phyloP scores from a whole-genome alignment of 192 early-diverging fungal species.

The Backusella psychrophila region DNA sequence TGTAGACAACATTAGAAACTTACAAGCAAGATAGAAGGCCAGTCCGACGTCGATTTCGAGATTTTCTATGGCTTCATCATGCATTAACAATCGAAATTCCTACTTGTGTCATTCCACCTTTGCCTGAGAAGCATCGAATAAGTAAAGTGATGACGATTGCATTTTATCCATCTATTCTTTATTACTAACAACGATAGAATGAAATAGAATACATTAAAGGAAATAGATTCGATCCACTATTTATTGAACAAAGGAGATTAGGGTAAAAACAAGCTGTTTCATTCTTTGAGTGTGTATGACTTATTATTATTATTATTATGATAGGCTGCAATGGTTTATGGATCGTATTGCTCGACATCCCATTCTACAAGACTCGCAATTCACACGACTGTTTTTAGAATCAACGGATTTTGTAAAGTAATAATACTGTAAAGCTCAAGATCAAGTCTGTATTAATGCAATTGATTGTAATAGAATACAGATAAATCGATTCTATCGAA shows the following conservation, averaged over 20 bases:
- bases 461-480: neutral
- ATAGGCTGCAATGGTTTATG: slow-evolving; percentile 81
- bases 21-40: slow-evolving; percentile 39
- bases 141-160: slow-evolving; percentile 39
- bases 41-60: slow-evolving; percentile 89
- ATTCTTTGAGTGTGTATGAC: neutral
- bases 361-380: slow-evolving; percentile 65
- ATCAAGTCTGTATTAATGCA: neutral
- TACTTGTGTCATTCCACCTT: slow-evolving; percentile 81
- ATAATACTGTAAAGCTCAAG: neutral
- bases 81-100: slow-evolving; percentile 73
- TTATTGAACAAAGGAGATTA: slow-evolving; percentile 80
- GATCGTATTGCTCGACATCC: slow-evolving; percentile 84
- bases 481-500: slow-evolving; percentile 3
- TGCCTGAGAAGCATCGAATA: slow-evolving; percentile 91
- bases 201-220: slow-evolving; percentile 88
- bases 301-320: neutral
- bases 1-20: slow-evolving; percentile 17
- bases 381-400: slow-evolving; percentile 80
- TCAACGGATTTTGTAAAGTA: slow-evolving; percentile 66
- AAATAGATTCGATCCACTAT: slow-evolving; percentile 89
- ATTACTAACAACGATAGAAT: neutral
- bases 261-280: slow-evolving; percentile 25
- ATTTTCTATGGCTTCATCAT: slow-evolving; percentile 91
- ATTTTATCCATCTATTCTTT: neutral